phyloP scores from a whole-genome alignment of 2,329 filamentous ascomycete species.

The Elsinoe australis region DNA sequence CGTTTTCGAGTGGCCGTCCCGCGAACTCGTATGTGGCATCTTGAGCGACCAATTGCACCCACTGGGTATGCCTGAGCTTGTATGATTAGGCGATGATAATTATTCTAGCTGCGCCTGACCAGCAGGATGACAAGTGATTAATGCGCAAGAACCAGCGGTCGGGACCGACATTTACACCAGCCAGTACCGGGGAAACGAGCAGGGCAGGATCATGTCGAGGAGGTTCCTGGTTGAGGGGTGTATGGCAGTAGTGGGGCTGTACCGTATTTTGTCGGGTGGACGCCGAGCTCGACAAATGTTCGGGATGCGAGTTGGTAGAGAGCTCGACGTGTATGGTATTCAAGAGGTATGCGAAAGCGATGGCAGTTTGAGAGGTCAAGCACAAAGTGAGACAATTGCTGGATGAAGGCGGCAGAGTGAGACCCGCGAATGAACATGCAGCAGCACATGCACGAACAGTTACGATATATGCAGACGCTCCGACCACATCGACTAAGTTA shows the following conservation, averaged over 20 bases:
- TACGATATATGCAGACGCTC: background rate
- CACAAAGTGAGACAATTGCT: constrained; percentile 11
- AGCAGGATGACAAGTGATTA: constrained; percentile 9
- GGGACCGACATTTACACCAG: constrained; percentile 10
- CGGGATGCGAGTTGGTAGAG: background rate
- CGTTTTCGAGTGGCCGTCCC: constrained; percentile 23
- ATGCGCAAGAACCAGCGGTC: constrained; percentile 3
- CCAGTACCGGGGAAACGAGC: constrained; percentile 1
- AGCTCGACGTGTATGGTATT: background rate
- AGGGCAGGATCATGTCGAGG: constrained; percentile 9
- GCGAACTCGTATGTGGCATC: constrained; percentile 19
- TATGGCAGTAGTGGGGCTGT: constrained; percentile 11
- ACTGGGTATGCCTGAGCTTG: background rate
- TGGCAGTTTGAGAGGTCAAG: background rate
- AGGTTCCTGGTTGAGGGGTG: constrained; percentile 7
- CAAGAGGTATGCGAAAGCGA: background rate
- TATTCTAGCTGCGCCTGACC: constrained; percentile 8
- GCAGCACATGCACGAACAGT: constrained; percentile 11
- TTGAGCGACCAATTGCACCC: constrained; percentile 11
- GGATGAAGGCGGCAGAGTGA: constrained; percentile 1
- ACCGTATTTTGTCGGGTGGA: background rate
- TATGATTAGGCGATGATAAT: background rate
- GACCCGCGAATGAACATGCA: constrained; percentile 9
- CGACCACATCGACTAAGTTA: background rate
- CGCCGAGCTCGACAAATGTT: constrained; percentile 7